These are phyloP conservation scores for Hibiscus mutabilis DNA, from an alignment of 345 rosid genomes.

Conservation along the genomic window DNA sequence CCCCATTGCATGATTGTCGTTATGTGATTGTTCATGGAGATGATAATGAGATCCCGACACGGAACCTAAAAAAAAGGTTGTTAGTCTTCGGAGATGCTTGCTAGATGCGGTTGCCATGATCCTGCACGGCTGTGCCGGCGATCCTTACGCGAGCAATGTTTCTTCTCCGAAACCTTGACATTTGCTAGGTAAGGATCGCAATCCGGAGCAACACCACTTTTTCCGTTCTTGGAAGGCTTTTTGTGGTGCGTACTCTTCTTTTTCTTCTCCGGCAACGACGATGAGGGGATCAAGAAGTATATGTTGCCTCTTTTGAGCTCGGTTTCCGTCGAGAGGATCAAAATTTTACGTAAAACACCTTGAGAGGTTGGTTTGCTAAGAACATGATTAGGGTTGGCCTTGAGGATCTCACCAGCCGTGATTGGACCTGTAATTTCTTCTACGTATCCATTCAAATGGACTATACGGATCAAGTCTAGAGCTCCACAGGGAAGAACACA, in stretches of 20 bases:
- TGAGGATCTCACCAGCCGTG: constrained; percentile 76
- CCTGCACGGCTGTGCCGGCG: constrained; percentile 41
- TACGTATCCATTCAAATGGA: constrained; percentile 74
- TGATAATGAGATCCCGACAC: constrained; percentile 5
- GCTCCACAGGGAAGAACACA: constrained; percentile 97
- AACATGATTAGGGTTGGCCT: constrained; percentile 74
- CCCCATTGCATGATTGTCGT: background rate
- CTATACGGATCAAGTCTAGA: constrained; percentile 84
- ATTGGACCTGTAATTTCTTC: constrained; percentile 69
- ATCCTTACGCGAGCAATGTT: constrained; percentile 36
- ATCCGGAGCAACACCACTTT: constrained; percentile 10
- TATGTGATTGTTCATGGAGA: background rate
- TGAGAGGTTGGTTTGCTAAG: constrained; percentile 71
- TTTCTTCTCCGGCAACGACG: constrained; percentile 53
- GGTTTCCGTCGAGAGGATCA: constrained; percentile 73
- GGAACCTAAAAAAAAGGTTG: constrained; percentile 3
- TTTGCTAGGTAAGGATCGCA: constrained; percentile 19
- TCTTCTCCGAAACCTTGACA: constrained; percentile 27
- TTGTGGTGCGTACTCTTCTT: constrained; percentile 6
- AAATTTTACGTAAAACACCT: constrained; percentile 61
- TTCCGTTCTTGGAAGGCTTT: constrained; percentile 12
- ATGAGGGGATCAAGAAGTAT: constrained; percentile 69
- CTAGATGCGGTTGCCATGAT: constrained; percentile 72
- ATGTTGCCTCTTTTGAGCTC: constrained; percentile 90
- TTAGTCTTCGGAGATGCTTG: constrained; percentile 72